Evolutionary conservation across 2,329 filamentous ascomycete species (phyloP).

Genomic region (Proliferodiscus dingleyae): DNA sequence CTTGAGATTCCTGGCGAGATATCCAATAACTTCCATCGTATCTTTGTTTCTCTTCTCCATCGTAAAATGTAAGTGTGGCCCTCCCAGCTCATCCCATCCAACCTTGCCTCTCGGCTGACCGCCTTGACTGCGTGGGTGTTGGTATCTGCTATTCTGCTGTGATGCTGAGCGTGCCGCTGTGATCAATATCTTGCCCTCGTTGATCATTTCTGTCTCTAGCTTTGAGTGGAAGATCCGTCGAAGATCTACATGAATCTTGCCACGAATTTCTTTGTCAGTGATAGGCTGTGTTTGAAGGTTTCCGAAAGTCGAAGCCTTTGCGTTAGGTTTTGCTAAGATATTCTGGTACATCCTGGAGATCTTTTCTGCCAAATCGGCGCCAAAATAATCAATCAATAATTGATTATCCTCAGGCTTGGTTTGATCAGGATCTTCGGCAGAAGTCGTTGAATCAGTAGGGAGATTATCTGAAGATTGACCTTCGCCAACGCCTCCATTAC

Average conservation of each 20-base stretch:
- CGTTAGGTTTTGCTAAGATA: conserved; percentile 47
- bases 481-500: background rate
- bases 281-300: conserved; percentile 49
- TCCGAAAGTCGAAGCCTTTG: conserved; percentile 52
- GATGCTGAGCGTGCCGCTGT: conserved; percentile 37
- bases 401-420: conserved; percentile 41
- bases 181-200: conserved; percentile 54
- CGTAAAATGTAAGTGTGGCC: conserved; percentile 68
- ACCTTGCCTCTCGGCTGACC: conserved; percentile 36
- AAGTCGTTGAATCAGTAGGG: background rate
- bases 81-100: conserved; percentile 62
- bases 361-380: conserved; percentile 41
- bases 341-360: conserved; percentile 52
- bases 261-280: conserved; percentile 55
- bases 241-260: conserved; percentile 52
- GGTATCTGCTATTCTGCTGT: conserved; percentile 18
- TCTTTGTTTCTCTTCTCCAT: conserved; percentile 76
- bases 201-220: conserved; percentile 57
- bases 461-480: background rate
- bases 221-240: conserved; percentile 59
- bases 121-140: conserved; percentile 11
- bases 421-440: background rate
- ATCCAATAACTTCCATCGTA: conserved; percentile 67
- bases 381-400: conserved; percentile 44
- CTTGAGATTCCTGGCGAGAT: conserved; percentile 53